These are phyloP conservation scores for Leccinum fuscescens DNA, from an alignment of 1,284 basidiomycete genomes.

Conservation along the genomic window DNA sequence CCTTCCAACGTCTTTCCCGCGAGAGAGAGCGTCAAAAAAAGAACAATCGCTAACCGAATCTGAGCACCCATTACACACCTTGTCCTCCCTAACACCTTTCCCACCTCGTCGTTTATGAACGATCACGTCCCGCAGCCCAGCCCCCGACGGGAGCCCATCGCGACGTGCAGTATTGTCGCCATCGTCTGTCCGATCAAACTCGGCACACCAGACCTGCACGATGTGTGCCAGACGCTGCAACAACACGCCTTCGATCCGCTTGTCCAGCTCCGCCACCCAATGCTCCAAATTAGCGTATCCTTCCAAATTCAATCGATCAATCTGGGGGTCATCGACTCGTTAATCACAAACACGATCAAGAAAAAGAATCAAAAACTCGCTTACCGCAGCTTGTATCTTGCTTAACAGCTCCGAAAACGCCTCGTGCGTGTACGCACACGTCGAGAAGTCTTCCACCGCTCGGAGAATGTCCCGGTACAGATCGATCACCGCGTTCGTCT, in stretches of 20 bases:
- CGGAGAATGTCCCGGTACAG: no score
- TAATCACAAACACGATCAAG: background rate
- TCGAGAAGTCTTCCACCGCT: no score
- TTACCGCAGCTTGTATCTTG: constrained; percentile 35
- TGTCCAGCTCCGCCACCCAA: constrained; percentile 90
- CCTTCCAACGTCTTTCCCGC: constrained; percentile 58
- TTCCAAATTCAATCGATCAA: constrained; percentile 92
- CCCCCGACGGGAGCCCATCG: constrained; percentile 38
- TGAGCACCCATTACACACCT: constrained; percentile 42
- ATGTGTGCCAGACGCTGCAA: constrained; percentile 75
- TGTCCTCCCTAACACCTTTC: constrained; percentile 71
- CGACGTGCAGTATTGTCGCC: constrained; percentile 48
- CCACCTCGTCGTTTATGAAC: constrained; percentile 62
- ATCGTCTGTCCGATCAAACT: constrained; percentile 77
- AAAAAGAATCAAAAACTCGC: constrained; percentile 25
- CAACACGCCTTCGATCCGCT: constrained; percentile 81
- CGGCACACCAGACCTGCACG: constrained; percentile 84
- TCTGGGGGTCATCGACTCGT: constrained; percentile 41
- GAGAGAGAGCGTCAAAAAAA: background rate
- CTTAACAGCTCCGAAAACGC: no score
- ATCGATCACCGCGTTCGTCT: no score
- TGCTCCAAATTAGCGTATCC: constrained; percentile 97
- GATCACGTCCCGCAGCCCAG: constrained; percentile 46
- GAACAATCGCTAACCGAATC: background rate
- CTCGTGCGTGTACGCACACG: no score